Evolutionary conservation across 2,329 filamentous ascomycete species (phyloP).

Genomic region (Arthrocladium fulminans): DNA sequence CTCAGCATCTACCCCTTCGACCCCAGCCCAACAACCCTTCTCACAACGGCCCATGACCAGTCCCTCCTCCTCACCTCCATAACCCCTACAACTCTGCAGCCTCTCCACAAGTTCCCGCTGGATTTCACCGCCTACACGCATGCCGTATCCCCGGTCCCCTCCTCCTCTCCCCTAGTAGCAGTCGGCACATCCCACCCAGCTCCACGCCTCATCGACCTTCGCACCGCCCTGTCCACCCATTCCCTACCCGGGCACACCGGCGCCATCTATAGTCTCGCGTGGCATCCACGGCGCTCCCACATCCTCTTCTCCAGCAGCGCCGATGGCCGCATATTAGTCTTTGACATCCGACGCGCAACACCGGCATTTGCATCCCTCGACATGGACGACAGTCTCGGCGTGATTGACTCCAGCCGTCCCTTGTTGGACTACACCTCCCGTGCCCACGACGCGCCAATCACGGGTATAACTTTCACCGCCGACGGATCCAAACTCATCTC

Average conservation of each 20-base stretch:
- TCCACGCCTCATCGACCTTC: constrained; percentile 76
- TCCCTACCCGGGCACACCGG: constrained; percentile 59
- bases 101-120: constrained; percentile 39
- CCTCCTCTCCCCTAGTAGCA: constrained; percentile 66
- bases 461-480: constrained; percentile 75
- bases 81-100: constrained; percentile 31
- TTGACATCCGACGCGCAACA: constrained; percentile 75
- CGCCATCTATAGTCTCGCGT: constrained; percentile 60
- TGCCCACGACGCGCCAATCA: constrained; percentile 75
- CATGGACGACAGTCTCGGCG: constrained; percentile 70
- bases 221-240: constrained; percentile 68
- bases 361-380: constrained; percentile 70
- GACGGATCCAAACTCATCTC: constrained; percentile 69
- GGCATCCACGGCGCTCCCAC: constrained; percentile 59
- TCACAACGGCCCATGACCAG: constrained; percentile 39
- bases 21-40: constrained; percentile 37
- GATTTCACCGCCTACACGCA: constrained; percentile 50
- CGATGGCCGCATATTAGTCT: constrained; percentile 74
- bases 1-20: constrained; percentile 42
- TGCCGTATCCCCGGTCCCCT: constrained; percentile 59
- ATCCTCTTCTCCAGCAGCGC: constrained; percentile 75
- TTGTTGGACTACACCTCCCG: constrained; percentile 38
- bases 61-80: constrained; percentile 38
- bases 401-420: constrained; percentile 35
- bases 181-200: constrained; percentile 80